These are phyloP conservation scores for Eucalyptus regnans DNA, from an alignment of 345 rosid genomes.

Conservation along the genomic window DNA sequence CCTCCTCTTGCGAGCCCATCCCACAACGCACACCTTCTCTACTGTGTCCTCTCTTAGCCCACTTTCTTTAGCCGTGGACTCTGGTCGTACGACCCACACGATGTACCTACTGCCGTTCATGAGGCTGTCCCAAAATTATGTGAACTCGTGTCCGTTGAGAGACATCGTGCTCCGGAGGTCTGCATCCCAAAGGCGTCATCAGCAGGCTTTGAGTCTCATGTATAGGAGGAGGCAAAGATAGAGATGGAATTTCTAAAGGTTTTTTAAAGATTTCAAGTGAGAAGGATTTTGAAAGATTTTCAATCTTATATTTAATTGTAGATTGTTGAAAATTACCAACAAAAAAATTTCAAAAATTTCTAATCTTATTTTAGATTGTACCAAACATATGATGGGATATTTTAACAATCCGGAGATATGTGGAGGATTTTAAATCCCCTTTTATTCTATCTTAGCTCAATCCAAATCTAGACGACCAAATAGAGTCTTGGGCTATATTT, in stretches of 20 bases:
- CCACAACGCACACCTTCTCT: too few species aligned
- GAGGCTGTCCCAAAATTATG: too few species aligned
- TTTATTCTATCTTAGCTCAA: not conserved
- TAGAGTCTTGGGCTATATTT: not conserved
- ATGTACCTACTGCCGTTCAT: too few species aligned
- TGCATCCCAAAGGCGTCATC: not conserved
- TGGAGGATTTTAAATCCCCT: not conserved
- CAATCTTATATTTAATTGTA: not conserved
- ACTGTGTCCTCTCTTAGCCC: too few species aligned
- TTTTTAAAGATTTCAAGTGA: too few species aligned
- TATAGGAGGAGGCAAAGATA: not conserved
- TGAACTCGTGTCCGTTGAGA: not conserved
- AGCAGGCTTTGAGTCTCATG: not conserved
- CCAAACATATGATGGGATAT: too few species aligned
- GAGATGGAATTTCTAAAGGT: not conserved
- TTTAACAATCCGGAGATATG: not conserved
- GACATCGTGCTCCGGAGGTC: not conserved
- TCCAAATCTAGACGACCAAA: not conserved
- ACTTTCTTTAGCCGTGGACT: too few species aligned
- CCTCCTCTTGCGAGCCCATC: too few species aligned
- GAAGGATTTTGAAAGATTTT: too few species aligned
- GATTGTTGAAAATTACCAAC: not conserved
- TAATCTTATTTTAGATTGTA: not conserved
- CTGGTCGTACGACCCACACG: too few species aligned
- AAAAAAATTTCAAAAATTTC: fast-evolving